Base-by-base conservation (phyloP, 2,329 filamentous ascomycete genomes). In the Blastomyces percursus region DNA sequence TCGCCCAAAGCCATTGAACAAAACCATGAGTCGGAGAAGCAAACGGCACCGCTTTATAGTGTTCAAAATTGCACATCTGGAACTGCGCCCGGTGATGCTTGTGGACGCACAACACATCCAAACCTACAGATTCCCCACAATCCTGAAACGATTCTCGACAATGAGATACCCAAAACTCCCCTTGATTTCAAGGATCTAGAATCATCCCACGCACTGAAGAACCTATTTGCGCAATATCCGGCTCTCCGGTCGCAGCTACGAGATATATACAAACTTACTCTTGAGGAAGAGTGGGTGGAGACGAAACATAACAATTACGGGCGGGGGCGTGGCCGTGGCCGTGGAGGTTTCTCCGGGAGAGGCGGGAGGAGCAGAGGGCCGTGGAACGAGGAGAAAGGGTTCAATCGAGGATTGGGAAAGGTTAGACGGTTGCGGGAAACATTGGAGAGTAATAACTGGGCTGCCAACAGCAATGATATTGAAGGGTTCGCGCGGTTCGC, bases 371-470 rank as follows among this genome's bases (percentile, higher is more conserved):
- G 61, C 19, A 69, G 71, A 62, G 74, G 75, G 19, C 69, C 70
- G 14, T 77, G 76, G 75, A 77, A 74, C 6, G 66, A 71, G 12
- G 76, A 77, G 65, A 78, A 77, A 64, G 76, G 76, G 4, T 77
- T 77, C 62, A 77, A 75, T 32, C 72, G 75, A 21, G 76, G 75
- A 1, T 60, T 77, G 44, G 75, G 72, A 21, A 75, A 71, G 65
- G 73, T 77, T 61, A 70, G 71, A 52, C 74, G 73, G 62, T 69
- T 71, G 61, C 72, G 75, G 56, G 72, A 73, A 52, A 67, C 68
- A 54, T 76, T 73, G 40, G 75, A 77, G 58, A 71, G 70, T 44
- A 74, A 72, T 14, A 72, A 60, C 67, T 68, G 32, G 14, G 48
- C 38, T 27, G 56, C 71, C 60, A 71, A 68, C 14, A 71, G 74